Evolutionary conservation across 345 rosid genomes (phyloP).

Genomic region (Hibiscus syriacus): DNA sequence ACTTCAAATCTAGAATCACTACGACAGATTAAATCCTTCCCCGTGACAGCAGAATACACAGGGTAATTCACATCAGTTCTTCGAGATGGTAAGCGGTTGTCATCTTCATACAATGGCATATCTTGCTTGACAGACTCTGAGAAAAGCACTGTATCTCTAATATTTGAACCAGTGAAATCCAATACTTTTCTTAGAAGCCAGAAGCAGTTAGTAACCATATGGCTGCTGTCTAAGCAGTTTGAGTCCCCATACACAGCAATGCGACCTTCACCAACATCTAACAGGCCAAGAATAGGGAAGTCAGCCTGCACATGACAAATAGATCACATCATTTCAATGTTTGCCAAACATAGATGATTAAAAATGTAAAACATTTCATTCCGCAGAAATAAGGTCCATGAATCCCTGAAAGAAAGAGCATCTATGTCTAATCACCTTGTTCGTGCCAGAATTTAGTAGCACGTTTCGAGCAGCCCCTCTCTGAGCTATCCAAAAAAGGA

Average conservation of each 20-base stretch:
- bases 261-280: constrained; percentile 67
- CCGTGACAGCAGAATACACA: constrained; percentile 63
- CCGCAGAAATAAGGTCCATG: background rate
- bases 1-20: constrained; percentile 88
- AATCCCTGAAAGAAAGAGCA: background rate
- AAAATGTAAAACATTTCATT: background rate
- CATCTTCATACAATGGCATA: constrained; percentile 45
- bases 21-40: constrained; percentile 66
- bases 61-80: constrained; percentile 91
- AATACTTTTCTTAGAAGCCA: constrained; percentile 75
- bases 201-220: too few relatives aligned
- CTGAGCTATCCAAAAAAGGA: constrained; percentile 89
- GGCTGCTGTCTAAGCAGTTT: constrained; percentile 94
- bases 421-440: constrained; percentile 35
- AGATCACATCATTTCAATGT: constrained; percentile 6
- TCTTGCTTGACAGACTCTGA: constrained; percentile 44
- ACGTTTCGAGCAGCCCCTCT: constrained; percentile 91
- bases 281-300: constrained; percentile 86
- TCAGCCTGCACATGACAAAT: constrained; percentile 44
- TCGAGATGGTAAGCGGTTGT: constrained; percentile 69
- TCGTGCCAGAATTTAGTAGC: constrained; percentile 46
- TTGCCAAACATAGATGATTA: background rate
- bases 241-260: constrained; percentile 93
- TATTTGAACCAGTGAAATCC: constrained; percentile 64
- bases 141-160: constrained; percentile 73